A percentile compares a stretch with the other conserved stretches of the same genome.
phyloP scores from a whole-genome alignment of 2,329 filamentous ascomycete genomes.

The Xylaria hypoxylon region DNA sequence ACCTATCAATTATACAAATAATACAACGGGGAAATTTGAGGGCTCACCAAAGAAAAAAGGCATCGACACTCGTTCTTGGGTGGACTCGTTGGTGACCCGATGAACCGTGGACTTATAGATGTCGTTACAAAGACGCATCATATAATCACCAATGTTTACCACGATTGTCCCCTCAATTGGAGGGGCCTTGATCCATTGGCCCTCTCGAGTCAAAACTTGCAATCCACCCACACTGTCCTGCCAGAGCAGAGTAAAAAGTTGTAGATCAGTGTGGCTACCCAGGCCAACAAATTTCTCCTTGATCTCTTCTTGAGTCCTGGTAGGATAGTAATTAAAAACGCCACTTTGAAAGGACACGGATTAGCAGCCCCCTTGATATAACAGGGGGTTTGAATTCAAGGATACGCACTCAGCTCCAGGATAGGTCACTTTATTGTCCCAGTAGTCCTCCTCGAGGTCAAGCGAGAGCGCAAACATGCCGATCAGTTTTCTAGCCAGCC shows the following conservation, averaged over 20 bases:
- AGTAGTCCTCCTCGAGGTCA: conserved; percentile 64
- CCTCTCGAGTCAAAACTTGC: conserved; percentile 57
- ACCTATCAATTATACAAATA: conserved; percentile 14
- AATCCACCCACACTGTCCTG: conserved; percentile 58
- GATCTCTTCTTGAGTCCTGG: conserved; percentile 45
- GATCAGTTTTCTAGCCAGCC: conserved; percentile 63
- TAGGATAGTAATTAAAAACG: conserved; percentile 57
- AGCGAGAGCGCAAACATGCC: conserved; percentile 66
- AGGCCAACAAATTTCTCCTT: conserved; percentile 54
- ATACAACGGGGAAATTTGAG: not conserved
- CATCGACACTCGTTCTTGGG: conserved; percentile 62
- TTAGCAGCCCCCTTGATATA: conserved; percentile 16
- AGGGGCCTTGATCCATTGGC: conserved; percentile 58
- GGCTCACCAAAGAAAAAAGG: conserved; percentile 65
- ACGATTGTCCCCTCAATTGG: conserved; percentile 61
- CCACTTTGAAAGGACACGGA: conserved; percentile 35
- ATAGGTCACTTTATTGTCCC: conserved; percentile 64
- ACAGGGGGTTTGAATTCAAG: not conserved
- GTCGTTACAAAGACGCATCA: conserved; percentile 64
- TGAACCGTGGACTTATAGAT: conserved; percentile 64
- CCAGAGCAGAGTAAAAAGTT: conserved; percentile 64
- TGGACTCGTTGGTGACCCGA: conserved; percentile 59
- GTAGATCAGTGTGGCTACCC: conserved; percentile 66
- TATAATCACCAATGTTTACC: conserved; percentile 65
- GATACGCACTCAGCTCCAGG: conserved; percentile 56